phyloP scores from a whole-genome alignment of 169 alveolate species.

The Fabrea salina region DNA sequence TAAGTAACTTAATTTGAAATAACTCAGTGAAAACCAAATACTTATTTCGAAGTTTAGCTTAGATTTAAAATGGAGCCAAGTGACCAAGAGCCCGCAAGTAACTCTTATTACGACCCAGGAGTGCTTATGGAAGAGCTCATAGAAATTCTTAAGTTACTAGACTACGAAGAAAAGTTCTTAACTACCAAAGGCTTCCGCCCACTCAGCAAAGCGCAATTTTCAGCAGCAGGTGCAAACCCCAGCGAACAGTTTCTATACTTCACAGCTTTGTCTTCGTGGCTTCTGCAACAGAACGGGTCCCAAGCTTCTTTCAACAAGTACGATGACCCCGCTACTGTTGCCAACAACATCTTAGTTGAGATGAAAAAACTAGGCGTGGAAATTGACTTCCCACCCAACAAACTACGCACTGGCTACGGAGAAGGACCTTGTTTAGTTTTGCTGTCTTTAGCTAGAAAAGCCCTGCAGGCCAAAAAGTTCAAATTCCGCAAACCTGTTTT shows the following conservation, averaged over 20 bases:
- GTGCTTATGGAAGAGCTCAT: constrained; percentile 58
- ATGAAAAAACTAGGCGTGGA: constrained; percentile 64
- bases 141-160: constrained; percentile 53
- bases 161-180: constrained; percentile 50
- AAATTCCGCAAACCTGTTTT: constrained; percentile 60
- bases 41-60: too few species aligned
- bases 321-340: constrained; percentile 72
- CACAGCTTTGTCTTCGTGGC: constrained; percentile 61
- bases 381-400: constrained; percentile 68
- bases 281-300: constrained; percentile 57
- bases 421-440: constrained; percentile 71
- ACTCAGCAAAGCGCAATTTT: constrained; percentile 53
- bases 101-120: constrained; percentile 53
- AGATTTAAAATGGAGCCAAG: too few species aligned
- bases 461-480: constrained; percentile 54
- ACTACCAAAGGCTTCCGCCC: constrained; percentile 66
- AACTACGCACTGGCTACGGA: constrained; percentile 67
- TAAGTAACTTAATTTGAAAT: too few species aligned
- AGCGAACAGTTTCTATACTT: constrained; percentile 71
- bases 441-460: constrained; percentile 46
- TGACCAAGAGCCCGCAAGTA: too few species aligned
- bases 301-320: constrained; percentile 67
- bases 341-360: constrained; percentile 61
- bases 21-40: too few species aligned
- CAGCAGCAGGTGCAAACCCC: constrained; percentile 40